phyloP scores from a whole-genome alignment of 73 alveolate species.

The Diophrys sp. region DNA sequence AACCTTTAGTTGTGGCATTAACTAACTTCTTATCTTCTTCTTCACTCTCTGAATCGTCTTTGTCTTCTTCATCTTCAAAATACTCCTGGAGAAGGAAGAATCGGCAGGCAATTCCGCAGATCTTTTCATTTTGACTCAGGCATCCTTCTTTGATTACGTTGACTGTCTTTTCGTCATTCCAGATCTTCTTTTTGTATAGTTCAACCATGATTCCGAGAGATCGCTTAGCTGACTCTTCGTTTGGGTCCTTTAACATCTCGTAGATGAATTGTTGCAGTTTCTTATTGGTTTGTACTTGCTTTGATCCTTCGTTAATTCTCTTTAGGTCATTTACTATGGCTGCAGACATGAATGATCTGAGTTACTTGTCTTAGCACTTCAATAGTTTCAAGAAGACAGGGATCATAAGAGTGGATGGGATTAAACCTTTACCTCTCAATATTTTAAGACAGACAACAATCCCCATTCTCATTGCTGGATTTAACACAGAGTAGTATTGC shows the following conservation, averaged over 20 bases:
- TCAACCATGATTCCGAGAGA: conserved; percentile 82
- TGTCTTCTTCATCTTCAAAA: conserved; percentile 67
- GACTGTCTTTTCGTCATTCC: conserved; percentile 92
- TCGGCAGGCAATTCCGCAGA: conserved; percentile 81
- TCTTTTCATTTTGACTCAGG: conserved; percentile 80
- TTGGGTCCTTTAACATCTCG: conserved; percentile 82
- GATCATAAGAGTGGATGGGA: conserved; percentile 71
- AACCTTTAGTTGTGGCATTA: conserved; percentile 13
- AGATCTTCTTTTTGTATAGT: conserved; percentile 81
- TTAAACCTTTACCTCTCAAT: conserved; percentile 33
- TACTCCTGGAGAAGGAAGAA: conserved; percentile 81
- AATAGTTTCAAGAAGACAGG: conserved; percentile 93
- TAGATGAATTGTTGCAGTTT: conserved; percentile 88
- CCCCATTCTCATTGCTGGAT: conserved; percentile 76
- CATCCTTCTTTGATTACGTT: conserved; percentile 80
- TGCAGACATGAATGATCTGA: conserved; percentile 72
- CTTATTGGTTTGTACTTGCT: conserved; percentile 59
- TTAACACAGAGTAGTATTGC: conserved; percentile 73
- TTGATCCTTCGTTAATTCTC: conserved; percentile 72
- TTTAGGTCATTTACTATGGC: conserved; percentile 77
- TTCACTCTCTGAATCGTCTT: conserved; percentile 75
- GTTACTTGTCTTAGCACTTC: conserved; percentile 83
- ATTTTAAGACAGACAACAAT: conserved; percentile 49
- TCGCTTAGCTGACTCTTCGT: conserved; percentile 82
- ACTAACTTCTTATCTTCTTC: conserved; percentile 63